A percentile compares a stretch with the other conserved stretches of the same genome.
Conservation (phyloP, 352 stramenopile genomes). For the Globisporangium abappressorium region DNA sequence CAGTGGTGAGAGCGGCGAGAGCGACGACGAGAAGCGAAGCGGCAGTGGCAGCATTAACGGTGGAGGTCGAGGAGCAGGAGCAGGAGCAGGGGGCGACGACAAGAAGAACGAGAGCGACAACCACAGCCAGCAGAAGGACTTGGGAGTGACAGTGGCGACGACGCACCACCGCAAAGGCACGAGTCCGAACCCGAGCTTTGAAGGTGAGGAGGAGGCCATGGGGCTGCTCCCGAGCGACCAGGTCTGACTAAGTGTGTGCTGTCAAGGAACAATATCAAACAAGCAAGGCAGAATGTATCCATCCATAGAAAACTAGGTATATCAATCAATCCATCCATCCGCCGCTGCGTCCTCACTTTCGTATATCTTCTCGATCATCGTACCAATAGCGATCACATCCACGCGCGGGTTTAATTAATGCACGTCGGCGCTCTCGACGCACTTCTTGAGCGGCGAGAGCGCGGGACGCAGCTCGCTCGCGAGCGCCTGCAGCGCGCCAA, state of each 20-base stretch:
- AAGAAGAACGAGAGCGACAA: conserved; percentile 13
- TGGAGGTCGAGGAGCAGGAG: background rate
- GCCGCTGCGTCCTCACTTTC: conserved; percentile 2
- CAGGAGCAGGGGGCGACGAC: background rate
- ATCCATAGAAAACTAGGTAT: conserved; percentile 7
- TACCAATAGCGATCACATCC: background rate
- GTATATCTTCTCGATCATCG: background rate
- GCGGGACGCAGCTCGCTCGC: conserved; percentile 50
- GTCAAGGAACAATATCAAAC: background rate
- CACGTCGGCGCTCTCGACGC: conserved; percentile 70
- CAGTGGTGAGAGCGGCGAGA: conserved; percentile 20
- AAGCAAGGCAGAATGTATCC: conserved; percentile 2
- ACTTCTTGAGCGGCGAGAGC: conserved; percentile 68
- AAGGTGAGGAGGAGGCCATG: conserved; percentile 19
- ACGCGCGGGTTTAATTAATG: conserved; percentile 27
- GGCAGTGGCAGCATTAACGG: background rate
- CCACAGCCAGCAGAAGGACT: background rate
- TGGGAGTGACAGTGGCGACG: background rate
- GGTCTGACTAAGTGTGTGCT: background rate
- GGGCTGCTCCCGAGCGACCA: conserved; percentile 11
- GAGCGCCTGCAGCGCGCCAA: conserved; percentile 60
- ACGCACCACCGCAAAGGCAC: conserved; percentile 19
- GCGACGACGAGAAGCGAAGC: conserved; percentile 24
- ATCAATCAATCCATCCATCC: background rate
- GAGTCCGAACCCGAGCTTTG: conserved; percentile 20